Evolutionary conservation across 768 basidiomycete species (phyloP), one percentile per base, ranked within the genome.

Genomic region (Daedalea quercina): DNA sequence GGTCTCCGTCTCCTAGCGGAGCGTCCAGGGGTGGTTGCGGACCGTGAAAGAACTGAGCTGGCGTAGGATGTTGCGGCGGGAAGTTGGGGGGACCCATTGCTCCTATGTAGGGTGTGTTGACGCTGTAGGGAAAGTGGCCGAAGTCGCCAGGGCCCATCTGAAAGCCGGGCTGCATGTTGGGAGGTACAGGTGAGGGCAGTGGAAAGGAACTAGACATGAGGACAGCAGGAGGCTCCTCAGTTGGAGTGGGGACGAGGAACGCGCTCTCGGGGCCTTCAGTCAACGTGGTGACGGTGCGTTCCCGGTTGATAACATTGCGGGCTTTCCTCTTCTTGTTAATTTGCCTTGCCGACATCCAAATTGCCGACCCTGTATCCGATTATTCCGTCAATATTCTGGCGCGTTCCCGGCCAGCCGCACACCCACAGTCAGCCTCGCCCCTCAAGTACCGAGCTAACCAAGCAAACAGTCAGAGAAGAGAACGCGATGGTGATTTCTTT

Each of bases 231-330:
- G 73, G 75, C 17, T 80, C 77, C 65, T 82, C 80, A 57, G 74
- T 76, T 23, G 78, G 65, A 9, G 73, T 74, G 19, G 78, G 76
- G 26, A 79, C 69, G 52, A 79, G 73, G 54, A 76, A 79, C 26
- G 74, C 73, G 2, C 78, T 76, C 60, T 77, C 76, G 45, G 81
- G 74, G 57, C 80, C 79, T 60, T 80, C 74, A 11, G 81, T 80
- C 62, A 84, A 80, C 33, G 81, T 82, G 57, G 80, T 81, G 59
- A 84, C 80, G n/a, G 82, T 84, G 53, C 82, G 79, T 66, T 84
- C 81, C 60, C 84, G 77, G 66, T 73, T 77, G 58, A 73, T 76
- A 58, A 70, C 65, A 66, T 76, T 75, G 65, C 66, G 73, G 52
- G 80, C 80, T 20, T 73, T 75, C 64, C 80, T 82, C 59, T 80